Evolutionary conservation across 2,329 filamentous ascomycete species (phyloP).

Genomic region (Colletotrichum orbiculare): DNA sequence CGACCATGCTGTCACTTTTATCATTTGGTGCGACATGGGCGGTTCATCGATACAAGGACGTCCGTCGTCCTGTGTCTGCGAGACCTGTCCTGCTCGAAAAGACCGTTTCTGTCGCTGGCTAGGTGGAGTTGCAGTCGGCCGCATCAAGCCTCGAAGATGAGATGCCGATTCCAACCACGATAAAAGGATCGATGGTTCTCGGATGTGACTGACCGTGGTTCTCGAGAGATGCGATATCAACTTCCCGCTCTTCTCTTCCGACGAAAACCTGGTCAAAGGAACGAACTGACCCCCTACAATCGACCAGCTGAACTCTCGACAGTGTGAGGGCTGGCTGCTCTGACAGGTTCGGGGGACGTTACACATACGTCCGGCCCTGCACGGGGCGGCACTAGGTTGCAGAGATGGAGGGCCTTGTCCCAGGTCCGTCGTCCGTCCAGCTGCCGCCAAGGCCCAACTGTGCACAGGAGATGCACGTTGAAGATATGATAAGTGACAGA

Average conservation of each 20-base stretch:
- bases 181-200: constrained; percentile 16
- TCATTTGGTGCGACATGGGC: constrained; percentile 21
- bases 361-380: constrained; percentile 20
- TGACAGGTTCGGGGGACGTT: constrained; percentile 25
- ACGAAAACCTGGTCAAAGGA: neutral
- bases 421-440: constrained; percentile 20
- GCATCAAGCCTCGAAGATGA: neutral
- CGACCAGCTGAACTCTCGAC: constrained; percentile 21
- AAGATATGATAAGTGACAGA: constrained; percentile 37
- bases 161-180: constrained; percentile 5
- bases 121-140: constrained; percentile 8
- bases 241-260: neutral
- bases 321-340: constrained; percentile 15
- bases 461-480: constrained; percentile 19
- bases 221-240: neutral
- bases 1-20: constrained; percentile 28
- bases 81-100: neutral
- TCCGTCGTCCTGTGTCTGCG: neutral
- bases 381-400: constrained; percentile 1
- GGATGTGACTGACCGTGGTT: constrained; percentile 5
- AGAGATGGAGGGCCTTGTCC: constrained; percentile 16
- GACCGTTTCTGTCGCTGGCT: no score
- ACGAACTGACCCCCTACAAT: constrained; percentile 6
- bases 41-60: neutral
- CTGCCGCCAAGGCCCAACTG: constrained; percentile 12